Conservation (phyloP, 306 rosid genomes). For the Citrullus amarus region DNA sequence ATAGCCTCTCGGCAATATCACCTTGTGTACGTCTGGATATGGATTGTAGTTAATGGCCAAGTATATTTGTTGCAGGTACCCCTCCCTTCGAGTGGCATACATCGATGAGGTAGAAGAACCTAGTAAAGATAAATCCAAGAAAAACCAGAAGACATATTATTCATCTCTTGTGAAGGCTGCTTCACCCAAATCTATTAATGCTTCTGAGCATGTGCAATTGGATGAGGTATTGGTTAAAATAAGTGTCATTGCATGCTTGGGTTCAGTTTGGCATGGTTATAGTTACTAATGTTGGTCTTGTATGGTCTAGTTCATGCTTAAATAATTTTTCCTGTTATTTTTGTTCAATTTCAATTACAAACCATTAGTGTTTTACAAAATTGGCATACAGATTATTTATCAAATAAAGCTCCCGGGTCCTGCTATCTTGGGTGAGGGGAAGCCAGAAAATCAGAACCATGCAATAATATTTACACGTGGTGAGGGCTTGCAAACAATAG, state of each 20-base stretch:
- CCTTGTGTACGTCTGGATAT: neutral
- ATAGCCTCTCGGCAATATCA: neutral
- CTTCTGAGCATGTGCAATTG: conserved; percentile 71
- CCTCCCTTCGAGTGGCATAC: conserved; percentile 91
- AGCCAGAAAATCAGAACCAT: conserved; percentile 98
- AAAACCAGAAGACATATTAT: conserved; percentile 64
- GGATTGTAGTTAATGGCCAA: neutral
- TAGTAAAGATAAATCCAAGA: conserved; percentile 65
- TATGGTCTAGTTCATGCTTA: neutral
- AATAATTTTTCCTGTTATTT: neutral
- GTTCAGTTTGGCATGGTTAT: neutral
- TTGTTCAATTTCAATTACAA: conserved; percentile 6
- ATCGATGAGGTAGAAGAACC: conserved; percentile 94
- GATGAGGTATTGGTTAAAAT: conserved; percentile 48
- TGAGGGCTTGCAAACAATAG: conserved; percentile 92
- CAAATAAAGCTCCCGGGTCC: conserved; percentile 96
- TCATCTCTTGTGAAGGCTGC: conserved; percentile 90
- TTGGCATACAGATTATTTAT: conserved; percentile 50
- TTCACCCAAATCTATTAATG: conserved; percentile 67
- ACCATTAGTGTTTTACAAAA: neutral
- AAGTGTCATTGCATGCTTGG: neutral
- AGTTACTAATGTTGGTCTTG: neutral
- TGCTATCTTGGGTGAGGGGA: conserved; percentile 92
- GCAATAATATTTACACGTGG: conserved; percentile 93
- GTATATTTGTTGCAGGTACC: conserved; percentile 48